Conservation (phyloP, 495 filamentous ascomycete genomes). For the Massariosphaeria phaeospora region DNA sequence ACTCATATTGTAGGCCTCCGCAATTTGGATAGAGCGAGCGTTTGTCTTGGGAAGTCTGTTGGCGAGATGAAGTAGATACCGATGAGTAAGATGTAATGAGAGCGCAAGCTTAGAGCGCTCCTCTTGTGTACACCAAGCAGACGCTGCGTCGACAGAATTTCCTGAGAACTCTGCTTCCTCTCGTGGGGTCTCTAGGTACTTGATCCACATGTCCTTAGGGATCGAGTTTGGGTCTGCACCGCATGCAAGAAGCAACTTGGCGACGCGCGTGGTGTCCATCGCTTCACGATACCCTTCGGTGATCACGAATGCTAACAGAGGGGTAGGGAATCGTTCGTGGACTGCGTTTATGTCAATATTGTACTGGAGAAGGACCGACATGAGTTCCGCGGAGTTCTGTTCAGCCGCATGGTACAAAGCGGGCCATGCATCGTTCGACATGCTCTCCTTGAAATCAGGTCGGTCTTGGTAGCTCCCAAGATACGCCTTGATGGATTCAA, state of each 20-base stretch:
- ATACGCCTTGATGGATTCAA: too few species aligned
- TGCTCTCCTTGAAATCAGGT: too few species aligned
- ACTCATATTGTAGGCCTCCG: constrained; percentile 34
- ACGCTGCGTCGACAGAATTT: not conserved
- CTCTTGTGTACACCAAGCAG: not conserved
- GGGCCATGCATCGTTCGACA: too few species aligned
- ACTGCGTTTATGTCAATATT: constrained; percentile 9
- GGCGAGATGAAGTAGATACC: constrained; percentile 45
- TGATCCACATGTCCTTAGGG: not conserved
- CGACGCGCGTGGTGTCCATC: constrained; percentile 39
- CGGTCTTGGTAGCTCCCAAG: too few species aligned
- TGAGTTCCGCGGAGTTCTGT: too few species aligned
- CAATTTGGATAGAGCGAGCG: constrained; percentile 39
- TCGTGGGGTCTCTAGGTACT: not conserved
- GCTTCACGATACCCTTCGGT: constrained; percentile 35
- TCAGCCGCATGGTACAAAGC: too few species aligned
- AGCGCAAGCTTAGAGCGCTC: not conserved
- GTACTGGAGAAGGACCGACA: too few species aligned
- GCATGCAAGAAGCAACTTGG: constrained; percentile 42
- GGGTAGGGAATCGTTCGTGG: constrained; percentile 34
- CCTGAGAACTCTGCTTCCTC: not conserved
- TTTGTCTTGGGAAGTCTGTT: constrained; percentile 31
- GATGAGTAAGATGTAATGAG: constrained; percentile 43
- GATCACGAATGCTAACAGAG: constrained; percentile 47
- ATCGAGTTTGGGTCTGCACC: constrained; percentile 34